These are phyloP conservation scores for Mariannaea elegans DNA, from an alignment of 2,329 filamentous ascomycete species.

Conservation along the genomic window DNA sequence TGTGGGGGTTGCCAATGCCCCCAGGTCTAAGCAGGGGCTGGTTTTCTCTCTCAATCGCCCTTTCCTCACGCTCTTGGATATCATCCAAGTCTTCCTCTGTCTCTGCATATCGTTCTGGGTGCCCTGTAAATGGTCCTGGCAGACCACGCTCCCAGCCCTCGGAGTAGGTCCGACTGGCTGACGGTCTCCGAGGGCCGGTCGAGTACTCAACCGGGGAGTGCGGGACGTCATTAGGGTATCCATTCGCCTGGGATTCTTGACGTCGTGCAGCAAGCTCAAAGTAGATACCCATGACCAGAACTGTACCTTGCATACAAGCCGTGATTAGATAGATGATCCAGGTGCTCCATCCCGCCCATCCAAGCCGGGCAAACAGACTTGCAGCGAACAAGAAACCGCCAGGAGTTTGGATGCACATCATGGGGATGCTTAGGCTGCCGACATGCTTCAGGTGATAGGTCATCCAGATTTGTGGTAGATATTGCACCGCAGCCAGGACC, in stretches of 20 bases:
- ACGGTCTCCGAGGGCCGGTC: slow-evolving; percentile 44
- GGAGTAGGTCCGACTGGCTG: slow-evolving; percentile 55
- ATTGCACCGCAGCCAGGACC: slow-evolving; percentile 84
- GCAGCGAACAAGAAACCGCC: slow-evolving; percentile 90
- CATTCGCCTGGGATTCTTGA: slow-evolving; percentile 38
- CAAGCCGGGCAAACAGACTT: slow-evolving; percentile 82
- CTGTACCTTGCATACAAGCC: slow-evolving; percentile 81
- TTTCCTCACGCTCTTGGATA: slow-evolving; percentile 60
- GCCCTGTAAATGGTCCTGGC: slow-evolving; percentile 60
- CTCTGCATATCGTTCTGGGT: slow-evolving; percentile 61
- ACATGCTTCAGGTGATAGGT: slow-evolving; percentile 87
- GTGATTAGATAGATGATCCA: slow-evolving; percentile 94
- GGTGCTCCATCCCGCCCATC: slow-evolving; percentile 88
- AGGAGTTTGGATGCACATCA: slow-evolving; percentile 98
- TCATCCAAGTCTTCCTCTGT: slow-evolving; percentile 61
- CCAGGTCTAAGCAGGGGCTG: slow-evolving; percentile 60
- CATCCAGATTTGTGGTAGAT: slow-evolving; percentile 93
- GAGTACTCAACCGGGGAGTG: slow-evolving; percentile 42
- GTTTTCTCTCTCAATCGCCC: slow-evolving; percentile 59
- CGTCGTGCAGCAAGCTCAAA: slow-evolving; percentile 68
- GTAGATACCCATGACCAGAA: slow-evolving; percentile 82
- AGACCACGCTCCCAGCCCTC: slow-evolving; percentile 61
- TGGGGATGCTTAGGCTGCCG: slow-evolving; percentile 91
- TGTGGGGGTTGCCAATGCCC: slow-evolving; percentile 57
- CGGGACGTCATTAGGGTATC: slow-evolving; percentile 36